Evolutionary conservation across 2,329 filamentous ascomycete genomes (phyloP).

Genomic region (Catunica adiposa): DNA sequence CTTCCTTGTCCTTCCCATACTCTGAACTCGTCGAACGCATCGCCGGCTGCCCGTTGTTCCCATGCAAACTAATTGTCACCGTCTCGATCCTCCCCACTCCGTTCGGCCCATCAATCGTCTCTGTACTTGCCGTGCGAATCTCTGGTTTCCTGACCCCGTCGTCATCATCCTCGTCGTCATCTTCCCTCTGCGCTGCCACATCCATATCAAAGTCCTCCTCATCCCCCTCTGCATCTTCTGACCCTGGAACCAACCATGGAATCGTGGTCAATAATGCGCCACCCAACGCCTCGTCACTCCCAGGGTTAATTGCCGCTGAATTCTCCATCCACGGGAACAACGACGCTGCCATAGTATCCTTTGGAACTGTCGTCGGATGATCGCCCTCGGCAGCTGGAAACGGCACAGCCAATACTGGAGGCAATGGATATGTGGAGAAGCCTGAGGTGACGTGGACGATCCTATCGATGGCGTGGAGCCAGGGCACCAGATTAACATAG

Average conservation of each 20-base stretch:
- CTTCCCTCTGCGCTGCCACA: conserved; percentile 1
- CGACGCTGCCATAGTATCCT: conserved; percentile 16
- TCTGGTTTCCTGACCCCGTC: conserved; percentile 23
- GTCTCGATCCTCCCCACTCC: conserved; percentile 67
- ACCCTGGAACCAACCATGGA: conserved; percentile 53
- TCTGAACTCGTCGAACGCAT: no score
- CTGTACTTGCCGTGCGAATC: conserved; percentile 55
- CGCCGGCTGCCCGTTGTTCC: conserved; percentile 19
- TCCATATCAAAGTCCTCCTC: conserved; percentile 13
- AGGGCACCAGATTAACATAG: conserved; percentile 68
- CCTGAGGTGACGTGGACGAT: conserved; percentile 79
- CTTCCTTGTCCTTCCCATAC: no score
- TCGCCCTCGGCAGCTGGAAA: conserved; percentile 34
- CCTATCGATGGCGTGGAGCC: conserved; percentile 78
- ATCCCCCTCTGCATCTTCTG: conserved; percentile 20
- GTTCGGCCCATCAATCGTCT: conserved; percentile 68
- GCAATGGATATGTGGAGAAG: conserved; percentile 67
- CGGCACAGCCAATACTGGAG: conserved; percentile 38
- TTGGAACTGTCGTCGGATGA: conserved; percentile 14
- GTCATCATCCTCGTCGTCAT: conserved; percentile 1
- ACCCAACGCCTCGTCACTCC: conserved; percentile 75
- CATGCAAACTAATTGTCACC: conserved; percentile 59
- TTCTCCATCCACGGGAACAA: conserved; percentile 23
- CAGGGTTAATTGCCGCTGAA: conserved; percentile 35
- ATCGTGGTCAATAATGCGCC: conserved; percentile 88